These are phyloP conservation scores for Candida glaebosa DNA, from an alignment of 805 yeast genomes.

Conservation along the genomic window DNA sequence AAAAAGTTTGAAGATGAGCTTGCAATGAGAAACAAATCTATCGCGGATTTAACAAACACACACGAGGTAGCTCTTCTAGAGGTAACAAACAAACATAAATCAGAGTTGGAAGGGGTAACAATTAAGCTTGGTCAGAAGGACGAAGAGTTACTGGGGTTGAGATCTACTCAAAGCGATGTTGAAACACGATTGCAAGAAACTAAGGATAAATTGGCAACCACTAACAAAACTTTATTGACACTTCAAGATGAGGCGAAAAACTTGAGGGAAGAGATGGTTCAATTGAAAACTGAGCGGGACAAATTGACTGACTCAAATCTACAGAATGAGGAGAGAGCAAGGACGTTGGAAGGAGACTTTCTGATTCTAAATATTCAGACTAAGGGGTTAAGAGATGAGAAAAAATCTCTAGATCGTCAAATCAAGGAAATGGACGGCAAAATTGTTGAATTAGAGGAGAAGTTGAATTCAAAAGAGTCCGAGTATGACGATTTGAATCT, in stretches of 20 bases:
- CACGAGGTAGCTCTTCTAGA: neutral
- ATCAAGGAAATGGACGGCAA: constrained; percentile 5
- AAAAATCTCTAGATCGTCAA: neutral
- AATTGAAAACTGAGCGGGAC: constrained; percentile 9
- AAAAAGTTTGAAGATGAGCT: neutral
- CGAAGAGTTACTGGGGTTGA: constrained; percentile 4
- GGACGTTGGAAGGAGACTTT: neutral
- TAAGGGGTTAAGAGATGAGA: constrained; percentile 5
- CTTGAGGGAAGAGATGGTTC: constrained; percentile 11
- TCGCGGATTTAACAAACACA: constrained; percentile 18
- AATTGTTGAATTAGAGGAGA: constrained; percentile 14
- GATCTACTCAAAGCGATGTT: constrained; percentile 3
- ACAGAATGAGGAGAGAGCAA: constrained; percentile 7
- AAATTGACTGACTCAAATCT: neutral
- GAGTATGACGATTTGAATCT: constrained; percentile 1
- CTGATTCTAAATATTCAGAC: neutral
- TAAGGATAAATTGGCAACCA: constrained; percentile 4
- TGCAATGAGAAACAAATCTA: constrained; percentile 36
- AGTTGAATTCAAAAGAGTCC: constrained; percentile 5
- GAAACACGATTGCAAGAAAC: constrained; percentile 5
- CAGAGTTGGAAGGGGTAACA: constrained; percentile 4
- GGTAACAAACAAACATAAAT: constrained; percentile 1
- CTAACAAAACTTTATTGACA: neutral
- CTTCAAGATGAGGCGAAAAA: constrained; percentile 3
- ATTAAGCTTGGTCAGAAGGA: constrained; percentile 2